phyloP scores from a whole-genome alignment of 1,139 yeast species.

The Scheffersomyces titani region DNA sequence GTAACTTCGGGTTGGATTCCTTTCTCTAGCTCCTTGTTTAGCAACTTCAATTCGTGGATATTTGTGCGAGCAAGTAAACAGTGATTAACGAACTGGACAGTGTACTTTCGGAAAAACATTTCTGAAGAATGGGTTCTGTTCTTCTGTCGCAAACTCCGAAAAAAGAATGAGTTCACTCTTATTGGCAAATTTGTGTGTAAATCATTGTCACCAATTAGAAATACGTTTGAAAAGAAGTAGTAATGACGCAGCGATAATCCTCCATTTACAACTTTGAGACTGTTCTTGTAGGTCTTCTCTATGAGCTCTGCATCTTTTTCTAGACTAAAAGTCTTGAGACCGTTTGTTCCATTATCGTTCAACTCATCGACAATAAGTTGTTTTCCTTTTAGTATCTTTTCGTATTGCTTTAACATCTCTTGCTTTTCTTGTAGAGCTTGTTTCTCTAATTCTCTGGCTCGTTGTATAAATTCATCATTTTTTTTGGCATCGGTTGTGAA shows the following conservation, averaged over 20 bases:
- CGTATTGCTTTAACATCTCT: constrained; percentile 8
- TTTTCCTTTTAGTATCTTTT: constrained; percentile 11
- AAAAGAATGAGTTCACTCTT: constrained; percentile 1
- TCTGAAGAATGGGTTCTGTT: neutral
- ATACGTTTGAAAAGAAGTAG: constrained; percentile 5
- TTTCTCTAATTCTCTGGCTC: neutral
- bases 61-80: constrained; percentile 4
- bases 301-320: constrained; percentile 10
- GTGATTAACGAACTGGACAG: constrained; percentile 3
- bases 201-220: neutral
- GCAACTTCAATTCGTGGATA: constrained; percentile 4
- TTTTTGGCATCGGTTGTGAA: neutral
- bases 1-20: neutral
- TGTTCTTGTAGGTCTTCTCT: constrained; percentile 10
- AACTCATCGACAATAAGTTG: constrained; percentile 21
- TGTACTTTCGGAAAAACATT: neutral
- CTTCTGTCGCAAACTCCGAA: constrained; percentile 2
- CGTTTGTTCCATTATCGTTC: constrained; percentile 28
- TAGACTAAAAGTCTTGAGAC: constrained; percentile 8
- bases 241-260: constrained; percentile 6
- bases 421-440: neutral
- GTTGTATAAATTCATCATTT: neutral
- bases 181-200: constrained; percentile 4
- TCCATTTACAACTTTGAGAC: neutral
- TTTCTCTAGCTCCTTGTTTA: neutral